Base-by-base conservation (phyloP, 23 red algal genomes). In the Gracilaria domingensis region DNA sequence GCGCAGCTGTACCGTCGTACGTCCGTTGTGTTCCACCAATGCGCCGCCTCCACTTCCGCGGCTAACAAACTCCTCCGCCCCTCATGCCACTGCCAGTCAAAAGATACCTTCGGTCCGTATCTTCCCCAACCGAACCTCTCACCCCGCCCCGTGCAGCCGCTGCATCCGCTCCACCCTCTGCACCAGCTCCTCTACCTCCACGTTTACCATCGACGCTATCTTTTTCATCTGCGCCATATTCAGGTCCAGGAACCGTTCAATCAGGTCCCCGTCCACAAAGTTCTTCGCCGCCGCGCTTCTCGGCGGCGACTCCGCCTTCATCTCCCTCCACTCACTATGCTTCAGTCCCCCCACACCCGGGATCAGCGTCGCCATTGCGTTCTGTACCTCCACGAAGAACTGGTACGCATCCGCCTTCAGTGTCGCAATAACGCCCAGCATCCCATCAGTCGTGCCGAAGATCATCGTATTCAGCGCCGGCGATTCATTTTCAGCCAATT, bases 261-360 rank as follows among this genome's bases (percentile, higher is more conserved):
- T 93, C 74, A 99, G 82, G 71, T 99, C 97, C 35, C 97, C 97
- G 74, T 99, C 97, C 29, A 99, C 61, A 84, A 86, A 96, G 32
- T 82, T 82, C 45, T 74, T 84, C 24, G 96, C 88, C 36, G 80
- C 64, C 50, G 81, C 82, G 29, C 81, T 82, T 36, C 59, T 37
- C 48, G 84, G 82, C 54, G 83, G 92, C 7, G 25, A 57, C 12
- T 96, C 94, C 45, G 69, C 66, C n/a, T 60, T 75, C 48, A 93
- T 90, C 60, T 83, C 86, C 21, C 97, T 59, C 93, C 93, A 99
- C 13, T 99, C 97, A 28, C 74, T 74, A 79, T 99, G 97, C 55
- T 87, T 72, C 49, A 99, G 71, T 12, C 94, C 97, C 20, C 94
- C 97, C 30, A 99, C 81, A 16, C 97, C 97, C 34, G 88, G 72